A percentile compares a stretch with the other conserved stretches of the same genome.
phyloP scores from a whole-genome alignment of 345 rosid species.

The Ricinus communis region DNA sequence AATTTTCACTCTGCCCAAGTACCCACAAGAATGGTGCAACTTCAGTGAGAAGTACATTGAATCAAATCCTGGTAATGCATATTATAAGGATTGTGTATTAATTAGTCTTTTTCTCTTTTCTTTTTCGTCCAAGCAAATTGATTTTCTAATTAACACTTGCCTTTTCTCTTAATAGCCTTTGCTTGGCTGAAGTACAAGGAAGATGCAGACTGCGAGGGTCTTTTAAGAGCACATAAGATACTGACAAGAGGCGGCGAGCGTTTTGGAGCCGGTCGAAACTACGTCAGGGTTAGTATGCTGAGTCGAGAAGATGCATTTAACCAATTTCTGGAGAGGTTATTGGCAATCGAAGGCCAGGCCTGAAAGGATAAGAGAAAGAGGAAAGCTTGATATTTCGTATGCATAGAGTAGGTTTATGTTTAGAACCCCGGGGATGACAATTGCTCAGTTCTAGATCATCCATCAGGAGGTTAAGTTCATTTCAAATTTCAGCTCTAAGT shows the following conservation, averaged over 20 bases:
- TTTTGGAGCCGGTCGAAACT: conserved; percentile 52
- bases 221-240: conserved; percentile 50
- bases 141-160: background rate
- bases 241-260: conserved; percentile 52
- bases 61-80: conserved; percentile 59
- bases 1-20: conserved; percentile 51
- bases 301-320: conserved; percentile 58
- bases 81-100: background rate
- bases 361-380: background rate
- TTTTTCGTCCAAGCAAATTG: background rate
- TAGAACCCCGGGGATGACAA: conserved; percentile 2
- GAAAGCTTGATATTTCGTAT: conserved; percentile 5
- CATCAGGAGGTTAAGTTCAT: conserved; percentile 5
- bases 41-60: conserved; percentile 42
- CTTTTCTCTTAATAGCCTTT: conserved; percentile 46
- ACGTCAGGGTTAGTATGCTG: conserved; percentile 69
- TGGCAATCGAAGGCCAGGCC: conserved; percentile 31
- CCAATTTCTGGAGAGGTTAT: conserved; percentile 60
- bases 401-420: background rate
- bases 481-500: background rate
- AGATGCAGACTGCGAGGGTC: conserved; percentile 40
- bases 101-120: too few relatives aligned
- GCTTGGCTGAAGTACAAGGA: conserved; percentile 79
- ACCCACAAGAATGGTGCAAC: conserved; percentile 60
- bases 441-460: conserved; percentile 1